A percentile compares a stretch with the other conserved stretches of the same genome.
Conservation (phyloP, 495 filamentous ascomycete species). For the Aspergillus homomorphus region DNA sequence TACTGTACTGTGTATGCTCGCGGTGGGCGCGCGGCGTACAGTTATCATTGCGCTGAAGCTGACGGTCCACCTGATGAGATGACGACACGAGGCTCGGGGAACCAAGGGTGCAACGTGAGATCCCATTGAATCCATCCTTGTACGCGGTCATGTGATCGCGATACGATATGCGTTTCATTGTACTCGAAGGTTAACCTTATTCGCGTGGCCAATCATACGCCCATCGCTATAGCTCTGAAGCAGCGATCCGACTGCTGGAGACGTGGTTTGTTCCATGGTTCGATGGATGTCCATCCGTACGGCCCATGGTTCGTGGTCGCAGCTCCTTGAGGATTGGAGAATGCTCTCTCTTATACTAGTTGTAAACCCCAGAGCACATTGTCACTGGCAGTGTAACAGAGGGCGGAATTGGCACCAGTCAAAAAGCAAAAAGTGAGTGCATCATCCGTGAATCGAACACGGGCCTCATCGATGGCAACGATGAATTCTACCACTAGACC, state of each 20-base stretch:
- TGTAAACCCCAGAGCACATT: too few relatives aligned
- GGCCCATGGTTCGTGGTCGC: too few relatives aligned
- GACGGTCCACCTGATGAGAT: not conserved
- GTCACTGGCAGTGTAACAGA: too few relatives aligned
- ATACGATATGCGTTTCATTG: not conserved
- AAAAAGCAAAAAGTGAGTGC: slow-evolving; percentile 27
- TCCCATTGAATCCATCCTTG: not conserved
- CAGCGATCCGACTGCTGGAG: too few relatives aligned
- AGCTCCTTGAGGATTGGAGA: too few relatives aligned
- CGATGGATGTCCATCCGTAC: too few relatives aligned
- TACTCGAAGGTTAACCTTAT: not conserved
- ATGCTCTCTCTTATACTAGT: too few relatives aligned
- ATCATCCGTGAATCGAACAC: slow-evolving; percentile 59
- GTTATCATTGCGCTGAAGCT: not conserved
- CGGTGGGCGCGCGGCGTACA: not conserved
- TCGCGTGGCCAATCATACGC: too few relatives aligned
- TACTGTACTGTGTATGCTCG: not conserved
- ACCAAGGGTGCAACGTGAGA: not conserved
- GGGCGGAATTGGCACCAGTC: too few relatives aligned
- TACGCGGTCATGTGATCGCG: not conserved
- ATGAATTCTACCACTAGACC: slow-evolving; percentile 61
- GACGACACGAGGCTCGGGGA: not conserved
- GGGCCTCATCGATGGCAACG: slow-evolving; percentile 59
- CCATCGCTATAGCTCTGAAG: too few relatives aligned
- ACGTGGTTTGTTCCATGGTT: too few relatives aligned